A percentile compares a stretch with the other conserved stretches of the same genome.
Conservation (phyloP, 2,329 filamentous ascomycete genomes). For the Malbranchea zuffiana region DNA sequence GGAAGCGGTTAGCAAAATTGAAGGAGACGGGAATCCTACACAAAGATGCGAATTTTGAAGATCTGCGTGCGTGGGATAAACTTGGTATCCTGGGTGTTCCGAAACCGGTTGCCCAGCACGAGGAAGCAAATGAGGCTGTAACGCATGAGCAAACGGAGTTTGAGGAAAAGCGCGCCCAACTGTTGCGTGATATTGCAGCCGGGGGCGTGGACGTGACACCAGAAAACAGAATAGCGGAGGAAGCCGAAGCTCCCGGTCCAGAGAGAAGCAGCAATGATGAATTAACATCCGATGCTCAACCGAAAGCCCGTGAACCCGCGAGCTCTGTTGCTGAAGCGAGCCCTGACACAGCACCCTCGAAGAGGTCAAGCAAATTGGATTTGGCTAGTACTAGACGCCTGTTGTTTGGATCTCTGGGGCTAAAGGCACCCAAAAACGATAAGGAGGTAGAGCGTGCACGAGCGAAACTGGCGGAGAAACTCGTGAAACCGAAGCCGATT, state of each 20-base stretch:
- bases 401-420: slow-evolving; percentile 60
- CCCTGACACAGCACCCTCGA: slow-evolving; percentile 17
- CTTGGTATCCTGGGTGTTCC: not conserved
- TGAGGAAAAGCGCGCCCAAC: slow-evolving; percentile 40
- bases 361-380: slow-evolving; percentile 40
- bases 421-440: slow-evolving; percentile 57
- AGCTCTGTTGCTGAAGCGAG: not conserved
- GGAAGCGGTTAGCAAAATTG: slow-evolving; percentile 41
- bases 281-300: not conserved
- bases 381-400: slow-evolving; percentile 55
- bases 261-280: not conserved
- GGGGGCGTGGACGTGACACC: slow-evolving; percentile 43
- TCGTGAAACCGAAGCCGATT: slow-evolving; percentile 24
- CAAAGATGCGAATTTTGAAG: slow-evolving; percentile 39
- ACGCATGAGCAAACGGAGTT: slow-evolving; percentile 32
- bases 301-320: not conserved
- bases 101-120: not conserved
- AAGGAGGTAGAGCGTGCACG: slow-evolving; percentile 56
- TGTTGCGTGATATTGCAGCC: slow-evolving; percentile 42
- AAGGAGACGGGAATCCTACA: slow-evolving; percentile 45
- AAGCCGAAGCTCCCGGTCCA: not conserved
- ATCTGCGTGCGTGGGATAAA: slow-evolving; percentile 34
- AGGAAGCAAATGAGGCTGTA: slow-evolving; percentile 17
- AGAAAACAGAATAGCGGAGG: not conserved
- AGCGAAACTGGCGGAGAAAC: slow-evolving; percentile 47